Percentiles rank a stretch among this genome's conserved stretches.
phyloP scores from a whole-genome alignment of 1,284 basidiomycete genomes.

The Boletellus sp. region DNA sequence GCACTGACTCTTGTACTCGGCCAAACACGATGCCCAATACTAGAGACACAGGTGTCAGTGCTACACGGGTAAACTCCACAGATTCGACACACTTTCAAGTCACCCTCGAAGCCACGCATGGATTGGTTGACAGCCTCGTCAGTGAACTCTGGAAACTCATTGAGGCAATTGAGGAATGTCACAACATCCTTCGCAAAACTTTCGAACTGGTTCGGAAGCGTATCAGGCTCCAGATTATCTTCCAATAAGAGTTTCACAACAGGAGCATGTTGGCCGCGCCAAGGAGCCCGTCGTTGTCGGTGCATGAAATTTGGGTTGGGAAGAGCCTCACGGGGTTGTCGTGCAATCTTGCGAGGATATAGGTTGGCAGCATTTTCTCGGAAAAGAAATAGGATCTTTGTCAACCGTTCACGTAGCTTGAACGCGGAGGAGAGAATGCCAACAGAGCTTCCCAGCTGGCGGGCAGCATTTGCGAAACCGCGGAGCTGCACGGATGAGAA shows the following conservation, averaged over 20 bases:
- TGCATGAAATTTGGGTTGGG: constrained; percentile 37
- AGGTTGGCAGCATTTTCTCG: constrained; percentile 34
- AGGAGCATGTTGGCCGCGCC: constrained; percentile 31
- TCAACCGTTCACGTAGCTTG: constrained; percentile 33
- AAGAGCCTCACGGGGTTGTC: constrained; percentile 32
- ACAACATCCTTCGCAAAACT: constrained; percentile 47
- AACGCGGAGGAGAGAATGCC: constrained; percentile 36
- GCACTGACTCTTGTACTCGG: constrained; percentile 33
- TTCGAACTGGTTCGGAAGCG: constrained; percentile 37
- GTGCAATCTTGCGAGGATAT: constrained; percentile 31
- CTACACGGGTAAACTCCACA: neutral
- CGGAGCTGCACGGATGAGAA: constrained; percentile 28
- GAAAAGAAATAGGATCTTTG: constrained; percentile 35
- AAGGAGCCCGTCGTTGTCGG: constrained; percentile 29
- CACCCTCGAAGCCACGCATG: constrained; percentile 48
- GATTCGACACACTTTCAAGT: constrained; percentile 41
- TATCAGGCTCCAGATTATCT: constrained; percentile 32
- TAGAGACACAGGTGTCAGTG: constrained; percentile 18
- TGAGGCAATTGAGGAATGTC: constrained; percentile 50
- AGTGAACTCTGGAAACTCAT: constrained; percentile 56
- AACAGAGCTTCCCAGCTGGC: constrained; percentile 34
- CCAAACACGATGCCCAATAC: constrained; percentile 35
- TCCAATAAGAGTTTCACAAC: constrained; percentile 28
- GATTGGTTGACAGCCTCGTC: constrained; percentile 54
- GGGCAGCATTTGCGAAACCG: constrained; percentile 35